A percentile compares a stretch with the other conserved stretches of the same genome.
Evolutionary conservation across 192 early-diverging fungal species (phyloP).

Genomic region (Gigaspora rosea): DNA sequence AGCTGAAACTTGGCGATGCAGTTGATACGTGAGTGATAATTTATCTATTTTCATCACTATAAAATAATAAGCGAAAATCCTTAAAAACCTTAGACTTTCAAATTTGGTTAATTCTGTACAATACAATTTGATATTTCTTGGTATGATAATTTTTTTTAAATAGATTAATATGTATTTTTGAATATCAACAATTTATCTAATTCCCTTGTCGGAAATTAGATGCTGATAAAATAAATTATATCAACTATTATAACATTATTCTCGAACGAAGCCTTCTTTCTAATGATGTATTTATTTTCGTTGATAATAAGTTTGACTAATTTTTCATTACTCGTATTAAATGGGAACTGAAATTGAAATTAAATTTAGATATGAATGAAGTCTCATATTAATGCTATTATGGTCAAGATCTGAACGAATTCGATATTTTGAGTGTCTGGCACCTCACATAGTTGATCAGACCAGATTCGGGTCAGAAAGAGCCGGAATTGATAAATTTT

Average conservation of each 20-base stretch:
- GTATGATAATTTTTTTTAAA: slow-evolving; percentile 27
- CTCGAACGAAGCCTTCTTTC: slow-evolving; percentile 61
- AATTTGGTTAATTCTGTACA: slow-evolving; percentile 40
- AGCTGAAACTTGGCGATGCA: slow-evolving; percentile 49
- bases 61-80: too few species aligned
- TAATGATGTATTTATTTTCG: slow-evolving; percentile 60
- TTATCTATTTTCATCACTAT: slow-evolving; percentile 8
- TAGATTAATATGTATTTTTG: too few species aligned
- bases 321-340: neutral
- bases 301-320: slow-evolving; percentile 58
- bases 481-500: too few species aligned
- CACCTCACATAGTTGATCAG: too few species aligned
- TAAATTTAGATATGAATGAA: neutral
- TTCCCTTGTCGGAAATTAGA: slow-evolving; percentile 40
- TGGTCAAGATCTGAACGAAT: too few species aligned
- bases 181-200: neutral
- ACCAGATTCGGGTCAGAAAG: too few species aligned
- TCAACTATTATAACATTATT: slow-evolving; percentile 62
- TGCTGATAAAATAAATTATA: slow-evolving; percentile 71
- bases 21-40: slow-evolving; percentile 36
- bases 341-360: neutral
- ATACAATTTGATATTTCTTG: slow-evolving; percentile 67
- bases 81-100: slow-evolving; percentile 2
- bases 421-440: too few species aligned
- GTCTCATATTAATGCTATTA: too few species aligned